Evolutionary conservation across 2,329 filamentous ascomycete species (phyloP), one percentile per base, ranked within the genome.

Genomic region (Colletotrichum sidae): DNA sequence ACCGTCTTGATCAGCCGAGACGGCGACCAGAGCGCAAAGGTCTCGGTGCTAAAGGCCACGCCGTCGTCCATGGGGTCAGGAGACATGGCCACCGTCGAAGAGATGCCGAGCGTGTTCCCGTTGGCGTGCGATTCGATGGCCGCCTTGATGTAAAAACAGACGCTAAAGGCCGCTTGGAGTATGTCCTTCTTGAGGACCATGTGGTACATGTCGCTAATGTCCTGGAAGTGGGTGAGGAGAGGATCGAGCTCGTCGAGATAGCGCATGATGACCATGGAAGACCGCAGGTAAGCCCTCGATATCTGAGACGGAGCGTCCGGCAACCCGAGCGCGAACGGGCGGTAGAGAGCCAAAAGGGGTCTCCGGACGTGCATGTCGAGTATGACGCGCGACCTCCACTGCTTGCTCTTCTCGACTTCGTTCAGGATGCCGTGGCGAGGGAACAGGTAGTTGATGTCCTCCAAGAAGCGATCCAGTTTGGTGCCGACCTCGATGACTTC

Each of bases 171-270:
- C 0, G 85, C 84, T 71, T 87, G 84, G 17, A 86, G 76, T 33
- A 87, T 83, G 67, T 87, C 85, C 65, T 81, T 80, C 69, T 83
- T 85, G 41, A 87, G 72, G 10, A 86, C 76, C 53, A 85, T 78
- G 63, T 85, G 79, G 59, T 86, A 84, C 78, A 86, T 83, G 62
- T 84, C 82, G 68, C 79, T 79, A 33, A 85, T 77, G 46, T 83
- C 80, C 45, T 78, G 74, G 55, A 83, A 86, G 51, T 81, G 79
- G 2, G 81, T 76, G 6, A 80, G 75, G 33, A 75, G 71, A 0
- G 83, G 81, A 63, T 87, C 84, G 6, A 87, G 72, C 66, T 87
- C 84, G 66, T 87, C 84, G 49, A 86, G 75, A 62, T 86, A 86
- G 12, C 81, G 83, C 52, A 87, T 75, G n/a, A 87, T 80, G 13